Percentiles rank a stretch among this genome's conserved stretches.
Conservation (phyloP, 2,329 filamentous ascomycete species). For the Ilyonectria robusta region DNA sequence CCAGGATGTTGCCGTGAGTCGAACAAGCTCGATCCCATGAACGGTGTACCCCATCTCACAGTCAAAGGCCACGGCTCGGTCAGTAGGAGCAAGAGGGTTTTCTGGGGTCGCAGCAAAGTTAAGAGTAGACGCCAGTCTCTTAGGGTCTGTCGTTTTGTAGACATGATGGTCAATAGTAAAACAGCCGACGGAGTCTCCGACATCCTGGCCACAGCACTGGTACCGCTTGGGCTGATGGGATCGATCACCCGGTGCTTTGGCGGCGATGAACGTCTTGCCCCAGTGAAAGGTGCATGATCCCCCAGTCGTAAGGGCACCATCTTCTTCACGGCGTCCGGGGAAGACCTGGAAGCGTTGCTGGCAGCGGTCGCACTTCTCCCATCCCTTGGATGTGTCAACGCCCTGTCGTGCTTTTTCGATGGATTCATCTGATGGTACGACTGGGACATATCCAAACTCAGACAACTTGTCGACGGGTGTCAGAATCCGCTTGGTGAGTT, state of each 20-base stretch:
- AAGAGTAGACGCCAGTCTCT: constrained; percentile 81
- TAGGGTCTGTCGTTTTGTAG: constrained; percentile 85
- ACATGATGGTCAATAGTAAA: constrained; percentile 81
- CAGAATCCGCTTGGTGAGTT: constrained; percentile 72
- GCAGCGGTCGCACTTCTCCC: constrained; percentile 92
- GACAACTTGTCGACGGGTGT: constrained; percentile 76
- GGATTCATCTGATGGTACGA: constrained; percentile 74
- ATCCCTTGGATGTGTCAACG: constrained; percentile 77
- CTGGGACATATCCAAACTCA: constrained; percentile 81
- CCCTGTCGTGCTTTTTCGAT: constrained; percentile 77
- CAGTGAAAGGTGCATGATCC: constrained; percentile 87
- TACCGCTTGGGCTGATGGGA: constrained; percentile 74
- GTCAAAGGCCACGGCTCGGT: constrained; percentile 86
- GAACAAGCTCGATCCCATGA: constrained; percentile 88
- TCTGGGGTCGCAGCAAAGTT: constrained; percentile 85
- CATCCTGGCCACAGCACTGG: constrained; percentile 82
- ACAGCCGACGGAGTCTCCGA: constrained; percentile 84
- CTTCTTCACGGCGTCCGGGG: constrained; percentile 83
- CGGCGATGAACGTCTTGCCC: constrained; percentile 76
- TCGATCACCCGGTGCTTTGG: constrained; percentile 69
- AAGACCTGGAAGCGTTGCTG: constrained; percentile 91
- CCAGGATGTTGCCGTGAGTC: constrained; percentile 91
- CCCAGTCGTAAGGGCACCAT: constrained; percentile 81
- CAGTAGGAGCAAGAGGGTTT: constrained; percentile 66
- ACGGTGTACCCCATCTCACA: constrained; percentile 99